Evolutionary conservation across 805 yeast species (phyloP).

Genomic region (Kazachstania taianensis): DNA sequence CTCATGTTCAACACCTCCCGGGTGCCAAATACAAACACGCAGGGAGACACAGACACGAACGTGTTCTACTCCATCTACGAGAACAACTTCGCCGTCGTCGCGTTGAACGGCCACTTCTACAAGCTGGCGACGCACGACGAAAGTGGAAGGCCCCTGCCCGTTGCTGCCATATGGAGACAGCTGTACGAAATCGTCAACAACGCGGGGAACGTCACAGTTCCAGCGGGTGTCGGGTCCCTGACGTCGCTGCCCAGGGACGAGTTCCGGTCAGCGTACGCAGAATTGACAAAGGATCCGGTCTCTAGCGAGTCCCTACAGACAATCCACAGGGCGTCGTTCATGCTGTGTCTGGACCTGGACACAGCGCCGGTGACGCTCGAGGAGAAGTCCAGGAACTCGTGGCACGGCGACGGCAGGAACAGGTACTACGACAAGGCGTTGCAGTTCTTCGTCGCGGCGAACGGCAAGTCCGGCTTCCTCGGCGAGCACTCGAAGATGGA

Average conservation of each 20-base stretch:
- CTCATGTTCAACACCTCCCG: slow-evolving; percentile 87
- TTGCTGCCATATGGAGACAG: slow-evolving; percentile 45
- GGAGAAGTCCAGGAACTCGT: slow-evolving; percentile 72
- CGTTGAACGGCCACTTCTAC: slow-evolving; percentile 70
- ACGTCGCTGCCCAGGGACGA: slow-evolving; percentile 80
- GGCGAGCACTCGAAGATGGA: slow-evolving; percentile 98
- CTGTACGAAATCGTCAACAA: slow-evolving; percentile 42
- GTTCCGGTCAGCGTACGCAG: slow-evolving; percentile 54
- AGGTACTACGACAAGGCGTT: slow-evolving; percentile 88
- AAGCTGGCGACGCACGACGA: slow-evolving; percentile 55
- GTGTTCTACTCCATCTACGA: slow-evolving; percentile 35
- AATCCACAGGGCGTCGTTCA: slow-evolving; percentile 70
- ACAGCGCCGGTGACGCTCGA: slow-evolving; percentile 61
- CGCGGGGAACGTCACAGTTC: slow-evolving; percentile 7
- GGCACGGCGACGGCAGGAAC: slow-evolving; percentile 95
- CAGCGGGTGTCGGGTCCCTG: slow-evolving; percentile 59
- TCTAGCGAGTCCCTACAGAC: slow-evolving; percentile 53
- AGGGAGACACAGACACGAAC: slow-evolving; percentile 54
- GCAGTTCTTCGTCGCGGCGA: slow-evolving; percentile 70
- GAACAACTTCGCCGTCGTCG: slow-evolving; percentile 62
- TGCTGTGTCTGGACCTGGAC: slow-evolving; percentile 64
- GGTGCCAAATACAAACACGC: slow-evolving; percentile 42
- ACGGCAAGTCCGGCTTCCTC: slow-evolving; percentile 83
- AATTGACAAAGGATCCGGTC: slow-evolving; percentile 47
- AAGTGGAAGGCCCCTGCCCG: slow-evolving; percentile 31